phyloP scores from a whole-genome alignment of 2,329 filamentous ascomycete species.

The Trichoderma guizhouense region DNA sequence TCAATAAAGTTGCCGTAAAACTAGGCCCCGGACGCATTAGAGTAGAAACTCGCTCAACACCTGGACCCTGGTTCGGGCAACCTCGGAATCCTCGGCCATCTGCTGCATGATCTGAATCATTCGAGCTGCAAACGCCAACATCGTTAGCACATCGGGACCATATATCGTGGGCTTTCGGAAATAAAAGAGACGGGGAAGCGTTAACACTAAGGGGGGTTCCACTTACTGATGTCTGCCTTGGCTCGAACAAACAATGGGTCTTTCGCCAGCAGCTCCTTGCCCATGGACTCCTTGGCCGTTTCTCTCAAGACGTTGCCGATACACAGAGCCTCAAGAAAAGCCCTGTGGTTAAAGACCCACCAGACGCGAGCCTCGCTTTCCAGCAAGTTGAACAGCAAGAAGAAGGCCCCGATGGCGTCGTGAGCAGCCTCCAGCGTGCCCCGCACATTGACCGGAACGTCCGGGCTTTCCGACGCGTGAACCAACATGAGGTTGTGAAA shows the following conservation, averaged over 20 bases:
- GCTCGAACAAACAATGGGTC: conserved; percentile 61
- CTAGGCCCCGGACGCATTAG: neutral
- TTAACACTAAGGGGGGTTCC: neutral
- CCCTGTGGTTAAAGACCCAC: conserved; percentile 82
- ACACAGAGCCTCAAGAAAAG: conserved; percentile 72
- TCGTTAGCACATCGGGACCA: neutral
- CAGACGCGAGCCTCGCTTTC: conserved; percentile 71
- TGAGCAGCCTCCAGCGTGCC: conserved; percentile 72
- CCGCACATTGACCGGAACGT: conserved; percentile 62
- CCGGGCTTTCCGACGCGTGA: conserved; percentile 65
- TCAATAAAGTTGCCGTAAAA: neutral
- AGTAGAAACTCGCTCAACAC: conserved; percentile 54
- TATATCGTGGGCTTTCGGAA: neutral
- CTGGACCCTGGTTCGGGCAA: conserved; percentile 56
- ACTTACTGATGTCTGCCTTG: conserved; percentile 58
- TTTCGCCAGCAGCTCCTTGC: conserved; percentile 43
- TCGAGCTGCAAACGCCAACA: conserved; percentile 38
- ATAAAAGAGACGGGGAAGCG: conserved; percentile 20
- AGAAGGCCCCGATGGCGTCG: conserved; percentile 71
- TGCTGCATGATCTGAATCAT: conserved; percentile 63
- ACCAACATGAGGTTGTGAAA: conserved; percentile 80
- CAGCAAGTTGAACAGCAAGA: conserved; percentile 67
- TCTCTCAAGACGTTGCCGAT: conserved; percentile 60
- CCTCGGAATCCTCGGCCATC: conserved; percentile 57
- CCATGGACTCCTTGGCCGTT: conserved; percentile 43